Evolutionary conservation across 441 rosid species (phyloP), one percentile per base, ranked within the genome.

Genomic region (Biscutella laevigata): DNA sequence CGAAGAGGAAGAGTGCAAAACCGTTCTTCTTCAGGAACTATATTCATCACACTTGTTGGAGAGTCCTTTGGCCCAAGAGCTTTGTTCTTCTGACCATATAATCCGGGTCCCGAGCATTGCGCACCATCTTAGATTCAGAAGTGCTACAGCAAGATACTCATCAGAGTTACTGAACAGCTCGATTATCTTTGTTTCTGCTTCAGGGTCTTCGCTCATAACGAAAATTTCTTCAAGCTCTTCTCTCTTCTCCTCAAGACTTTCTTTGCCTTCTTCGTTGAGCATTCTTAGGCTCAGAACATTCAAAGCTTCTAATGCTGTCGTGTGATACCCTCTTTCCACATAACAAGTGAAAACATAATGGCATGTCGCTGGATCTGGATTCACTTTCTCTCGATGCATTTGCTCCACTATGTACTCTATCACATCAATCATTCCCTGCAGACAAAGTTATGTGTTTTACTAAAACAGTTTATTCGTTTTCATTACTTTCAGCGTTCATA

Each of bases 311-410:
- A 77, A 4, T 4, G 83, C 95, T 13, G 81, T 77, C 19, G 59
- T 59, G 38, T 67, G 65, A 57, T 69, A 79, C 25, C 77, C 77
- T n/a, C 54, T 37, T 20, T 66, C 61, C n/a, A 70, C 64, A 12
- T 91, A 88, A 35, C 77, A 62, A 21, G 53, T 16, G 69, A 79
- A 85, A 39, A 79, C 91, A 47, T 37, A 53, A 10, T 49, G 35
- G 77, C 95, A 91, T 48, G 95, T 83, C n/a, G 81, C 41, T 44
- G 87, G 68, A 51, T 88, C 89, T 20, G 96, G 96, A 69, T 50
- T 73, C 39, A 88, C 61, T 34, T 74, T 77, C 40, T 70, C 72
- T 53, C 48, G 78, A 35, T 58, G 74, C 91, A 91, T 85, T 53
- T 67, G 76, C 73, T 74, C 87, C 7, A 79, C 47, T 44, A 83